These are phyloP conservation scores for Parascedosporium putredinis DNA, from an alignment of 2,329 filamentous ascomycete species.

Conservation along the genomic window DNA sequence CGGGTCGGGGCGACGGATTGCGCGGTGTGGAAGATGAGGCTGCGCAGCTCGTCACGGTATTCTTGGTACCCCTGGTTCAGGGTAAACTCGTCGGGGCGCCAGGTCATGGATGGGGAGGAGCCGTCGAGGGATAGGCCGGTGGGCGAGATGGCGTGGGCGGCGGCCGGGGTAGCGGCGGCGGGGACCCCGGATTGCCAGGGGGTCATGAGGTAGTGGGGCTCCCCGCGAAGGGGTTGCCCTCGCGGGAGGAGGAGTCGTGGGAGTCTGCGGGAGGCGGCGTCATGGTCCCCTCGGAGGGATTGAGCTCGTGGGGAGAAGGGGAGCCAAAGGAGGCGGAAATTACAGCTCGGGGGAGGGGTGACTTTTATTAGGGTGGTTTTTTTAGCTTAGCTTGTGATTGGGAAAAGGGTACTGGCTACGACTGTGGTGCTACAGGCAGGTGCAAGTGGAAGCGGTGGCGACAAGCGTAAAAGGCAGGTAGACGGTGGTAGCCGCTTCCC, in stretches of 20 bases:
- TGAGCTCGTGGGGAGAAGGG: not conserved
- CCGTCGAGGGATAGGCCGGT: not conserved
- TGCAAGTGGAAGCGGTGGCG: too few relatives aligned
- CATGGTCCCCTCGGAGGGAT: not conserved
- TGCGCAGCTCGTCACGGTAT: constrained; percentile 34
- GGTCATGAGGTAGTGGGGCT: not conserved
- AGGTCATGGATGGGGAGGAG: constrained; percentile 10
- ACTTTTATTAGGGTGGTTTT: too few relatives aligned
- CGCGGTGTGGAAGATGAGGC: constrained; percentile 34
- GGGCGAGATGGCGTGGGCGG: not conserved
- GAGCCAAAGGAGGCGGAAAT: not conserved
- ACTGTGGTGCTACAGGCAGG: too few relatives aligned
- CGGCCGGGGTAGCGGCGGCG: not conserved
- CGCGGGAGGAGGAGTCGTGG: not conserved
- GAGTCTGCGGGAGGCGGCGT: not conserved
- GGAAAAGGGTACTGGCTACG: too few relatives aligned
- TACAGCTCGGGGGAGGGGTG: too few relatives aligned
- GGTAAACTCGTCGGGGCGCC: constrained; percentile 24
- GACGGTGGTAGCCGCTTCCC: too few relatives aligned
- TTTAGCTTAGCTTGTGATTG: too few relatives aligned
- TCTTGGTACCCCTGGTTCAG: constrained; percentile 31
- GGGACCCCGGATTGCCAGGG: constrained; percentile 1
- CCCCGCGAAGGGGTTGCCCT: not conserved
- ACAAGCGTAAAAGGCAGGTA: too few relatives aligned
- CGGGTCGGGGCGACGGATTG: constrained; percentile 31